phyloP scores from a whole-genome alignment of 257 asterid genomes.

The Nemophila menziesii region DNA sequence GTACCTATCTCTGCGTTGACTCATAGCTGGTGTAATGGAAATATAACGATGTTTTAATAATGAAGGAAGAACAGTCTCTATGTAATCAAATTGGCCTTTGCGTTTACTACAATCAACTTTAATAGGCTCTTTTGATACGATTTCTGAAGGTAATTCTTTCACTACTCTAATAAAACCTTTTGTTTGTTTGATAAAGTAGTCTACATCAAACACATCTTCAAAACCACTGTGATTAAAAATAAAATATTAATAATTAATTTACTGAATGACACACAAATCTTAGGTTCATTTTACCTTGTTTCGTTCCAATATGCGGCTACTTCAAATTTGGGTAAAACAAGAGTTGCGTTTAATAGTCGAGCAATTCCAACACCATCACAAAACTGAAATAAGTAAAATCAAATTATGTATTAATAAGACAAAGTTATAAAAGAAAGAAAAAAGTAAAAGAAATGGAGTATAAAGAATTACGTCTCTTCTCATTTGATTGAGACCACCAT shows the following conservation, averaged over 20 bases:
- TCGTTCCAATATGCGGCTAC: constrained; percentile 99
- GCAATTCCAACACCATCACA: constrained; percentile 99
- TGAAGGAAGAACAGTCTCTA: constrained; percentile 73
- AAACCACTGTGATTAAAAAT: constrained; percentile 48
- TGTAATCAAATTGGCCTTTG: constrained; percentile 81
- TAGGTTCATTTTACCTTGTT: constrained; percentile 40
- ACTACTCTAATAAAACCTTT: constrained; percentile 61
- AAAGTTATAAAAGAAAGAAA: constrained; percentile 2
- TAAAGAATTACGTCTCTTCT: constrained; percentile 83
- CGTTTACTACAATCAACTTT: constrained; percentile 95
- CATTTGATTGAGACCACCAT: constrained; percentile 99
- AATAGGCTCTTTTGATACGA: constrained; percentile 81
- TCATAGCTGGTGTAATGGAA: constrained; percentile 87
- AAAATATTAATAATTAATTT: background rate
- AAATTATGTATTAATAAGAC: background rate
- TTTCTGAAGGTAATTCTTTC: constrained; percentile 69
- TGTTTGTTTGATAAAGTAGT: constrained; percentile 71
- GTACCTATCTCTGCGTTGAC: constrained; percentile 97
- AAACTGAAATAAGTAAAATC: constrained; percentile 34
- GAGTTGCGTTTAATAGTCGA: constrained; percentile 91
- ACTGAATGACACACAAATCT: background rate
- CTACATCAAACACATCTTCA: constrained; percentile 86
- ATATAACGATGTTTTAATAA: constrained; percentile 74
- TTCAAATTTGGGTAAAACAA: constrained; percentile 87
- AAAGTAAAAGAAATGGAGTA: background rate